Conservation (phyloP, 2,329 filamentous ascomycete genomes). For the Colletotrichum shisoi region DNA sequence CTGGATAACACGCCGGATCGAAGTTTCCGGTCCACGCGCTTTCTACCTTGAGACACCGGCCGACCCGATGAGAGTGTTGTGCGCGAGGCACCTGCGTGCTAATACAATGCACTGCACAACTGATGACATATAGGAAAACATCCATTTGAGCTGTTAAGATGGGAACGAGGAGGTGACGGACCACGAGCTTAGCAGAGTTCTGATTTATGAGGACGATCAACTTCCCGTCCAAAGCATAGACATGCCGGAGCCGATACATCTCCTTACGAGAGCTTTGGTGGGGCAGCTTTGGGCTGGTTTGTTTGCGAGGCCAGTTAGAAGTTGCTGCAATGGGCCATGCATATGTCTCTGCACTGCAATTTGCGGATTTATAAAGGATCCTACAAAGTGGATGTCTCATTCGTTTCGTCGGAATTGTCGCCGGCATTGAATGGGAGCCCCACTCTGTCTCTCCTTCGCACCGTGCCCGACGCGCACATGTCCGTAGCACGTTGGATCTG, state of each 20-base stretch:
- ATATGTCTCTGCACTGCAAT: not conserved
- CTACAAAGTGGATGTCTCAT: not conserved
- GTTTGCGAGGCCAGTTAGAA: constrained; percentile 16
- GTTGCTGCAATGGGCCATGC: not conserved
- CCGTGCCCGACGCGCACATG: not conserved
- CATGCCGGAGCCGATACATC: not conserved
- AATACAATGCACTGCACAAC: constrained; percentile 9
- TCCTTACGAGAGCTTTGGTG: constrained; percentile 5
- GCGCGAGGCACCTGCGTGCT: not conserved
- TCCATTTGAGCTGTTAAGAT: constrained; percentile 6
- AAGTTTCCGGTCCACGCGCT: constrained; percentile 14
- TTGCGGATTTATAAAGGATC: not conserved
- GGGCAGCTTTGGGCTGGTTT: constrained; percentile 25
- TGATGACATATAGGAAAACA: constrained; percentile 1
- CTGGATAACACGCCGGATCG: constrained; percentile 27
- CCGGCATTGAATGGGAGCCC: not conserved
- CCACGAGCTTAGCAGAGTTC: not conserved
- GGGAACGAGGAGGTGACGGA: not conserved
- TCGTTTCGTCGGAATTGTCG: no score
- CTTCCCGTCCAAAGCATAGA: constrained; percentile 11
- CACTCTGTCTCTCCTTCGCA: no score
- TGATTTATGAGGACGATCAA: not conserved
- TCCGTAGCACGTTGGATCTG: no score
- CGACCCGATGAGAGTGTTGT: constrained; percentile 4
- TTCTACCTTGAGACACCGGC: not conserved